Evolutionary conservation across 805 yeast species (phyloP), one percentile per base, ranked within the genome.

Genomic region (Metschnikowia koreensis): DNA sequence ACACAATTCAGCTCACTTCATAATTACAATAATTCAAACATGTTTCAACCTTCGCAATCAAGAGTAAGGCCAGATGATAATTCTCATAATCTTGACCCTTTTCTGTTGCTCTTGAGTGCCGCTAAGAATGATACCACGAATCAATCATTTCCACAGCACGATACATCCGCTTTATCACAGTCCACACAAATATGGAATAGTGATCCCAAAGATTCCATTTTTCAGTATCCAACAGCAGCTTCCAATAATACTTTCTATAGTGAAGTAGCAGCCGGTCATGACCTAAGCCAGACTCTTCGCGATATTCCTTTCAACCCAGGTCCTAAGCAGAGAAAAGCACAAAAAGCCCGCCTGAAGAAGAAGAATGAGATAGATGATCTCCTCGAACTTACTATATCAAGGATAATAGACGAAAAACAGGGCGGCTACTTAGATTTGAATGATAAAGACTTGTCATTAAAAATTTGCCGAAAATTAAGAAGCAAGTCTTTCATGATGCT

Each of bases 371-470:
- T 48, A 28, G 46, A 39, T 31, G 47, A 48, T 6, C 39, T 52
- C 26, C 42, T 52, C n/a, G 54, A 52, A 34, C 29, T 17, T 6
- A 46, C 50, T 13, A 45, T 56, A 7, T 11, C 36, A 16, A 44
- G 52, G 7, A 45, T 55, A 12, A n/a, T 50, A 11, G 48, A 50
- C 15, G 46, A 38, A 13, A 47, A 44, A n/a, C 41, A 50, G 12
- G 51, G 36, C 7, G 11, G 34, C 2, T 46, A 51, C 4, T 42
- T 47, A 26, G 46, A 52, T 3, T 40, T 59, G 22, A 31, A 41
- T 26, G 62, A 59, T 40, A 50, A 52, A 22, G 53, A 59, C 16
- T 47, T 59, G 34, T 47, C 58, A 3, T 31, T 59, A 33, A 51
- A 52, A 15, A 46, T 59, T 7, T 48, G 56, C n/a, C 41, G 61